phyloP scores from a whole-genome alignment of 2,329 filamentous ascomycete species.

The Calycina herbarum region DNA sequence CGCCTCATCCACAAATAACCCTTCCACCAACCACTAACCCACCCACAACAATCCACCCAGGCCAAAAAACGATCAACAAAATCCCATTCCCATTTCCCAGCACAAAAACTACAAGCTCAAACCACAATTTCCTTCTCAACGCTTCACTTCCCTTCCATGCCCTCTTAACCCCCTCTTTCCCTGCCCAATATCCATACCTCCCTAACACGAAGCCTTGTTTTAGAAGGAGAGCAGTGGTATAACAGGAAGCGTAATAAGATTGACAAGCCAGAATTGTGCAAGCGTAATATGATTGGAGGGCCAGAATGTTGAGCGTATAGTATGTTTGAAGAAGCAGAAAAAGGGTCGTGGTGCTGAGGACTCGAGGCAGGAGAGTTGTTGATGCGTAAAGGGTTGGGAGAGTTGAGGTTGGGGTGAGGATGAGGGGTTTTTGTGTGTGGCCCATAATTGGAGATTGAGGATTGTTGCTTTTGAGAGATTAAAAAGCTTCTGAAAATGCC shows the following conservation, averaged over 20 bases:
- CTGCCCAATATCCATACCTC: not conserved
- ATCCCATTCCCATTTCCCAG: conserved; percentile 33
- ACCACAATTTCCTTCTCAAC: conserved; percentile 31
- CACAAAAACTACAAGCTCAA: conserved; percentile 34
- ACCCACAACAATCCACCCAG: conserved; percentile 35
- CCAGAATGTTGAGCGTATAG: not conserved
- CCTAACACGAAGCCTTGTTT: not conserved
- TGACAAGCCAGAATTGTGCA: not conserved
- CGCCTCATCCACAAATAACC: conserved; percentile 24
- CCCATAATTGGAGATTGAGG: not conserved
- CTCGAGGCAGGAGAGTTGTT: not conserved
- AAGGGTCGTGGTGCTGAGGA: conserved; percentile 26
- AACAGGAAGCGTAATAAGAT: conserved; percentile 13
- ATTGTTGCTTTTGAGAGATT: not conserved
- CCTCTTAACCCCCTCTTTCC: conserved; percentile 7
- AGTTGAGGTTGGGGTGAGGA: conserved; percentile 10
- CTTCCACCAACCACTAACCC: conserved; percentile 18
- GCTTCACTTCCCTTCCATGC: conserved; percentile 26
- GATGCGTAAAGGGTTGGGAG: conserved; percentile 1
- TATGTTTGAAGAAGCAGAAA: conserved; percentile 4
- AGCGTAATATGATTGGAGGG: conserved; percentile 15
- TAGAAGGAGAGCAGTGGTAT: not conserved
- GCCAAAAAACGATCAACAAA: conserved; percentile 36
- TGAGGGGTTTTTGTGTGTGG: not conserved
- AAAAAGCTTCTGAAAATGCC: not conserved